Base-by-base conservation (phyloP, 2,329 filamentous ascomycete species). In the Cladorrhinum sp. region DNA sequence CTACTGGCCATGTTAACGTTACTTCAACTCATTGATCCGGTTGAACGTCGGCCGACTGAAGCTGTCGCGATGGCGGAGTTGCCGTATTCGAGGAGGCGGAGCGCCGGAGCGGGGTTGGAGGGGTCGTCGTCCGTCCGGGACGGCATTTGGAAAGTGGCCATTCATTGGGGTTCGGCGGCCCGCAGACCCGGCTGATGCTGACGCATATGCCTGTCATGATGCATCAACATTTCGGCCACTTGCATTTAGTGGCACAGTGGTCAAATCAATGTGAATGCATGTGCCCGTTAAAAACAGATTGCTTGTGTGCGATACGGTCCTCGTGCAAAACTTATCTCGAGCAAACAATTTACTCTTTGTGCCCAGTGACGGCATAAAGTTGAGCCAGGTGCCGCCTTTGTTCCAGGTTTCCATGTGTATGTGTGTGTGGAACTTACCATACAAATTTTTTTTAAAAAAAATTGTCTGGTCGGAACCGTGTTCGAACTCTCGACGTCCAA, bases 401-500 rank as follows among this genome's bases (percentile, higher is more conserved):
- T 46, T 20, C 42, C n/a, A n/a, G n/a, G n/a, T n/a, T n/a, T n/a
- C n/a, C n/a, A n/a, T n/a, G n/a, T n/a, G n/a, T n/a, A n/a, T n/a
- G n/a, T n/a, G n/a, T n/a, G n/a, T n/a, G n/a, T n/a, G n/a, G n/a
- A n/a, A n/a, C n/a, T n/a, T n/a, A n/a, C n/a, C n/a, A n/a, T n/a
- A n/a, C n/a, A n/a, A n/a, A n/a, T n/a, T n/a, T n/a, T n/a, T n/a
- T n/a, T n/a, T n/a, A 42, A 55, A 55, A 58, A 62, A 62, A 28
- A 9, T 28, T 63, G 64, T 54, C 20, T 12, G 9, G 21, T 49
- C 46, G 21, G 55, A 14, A 18, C 16, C 8, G 42, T 61, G 57
- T 52, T 67, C 62, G 65, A 68, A 67, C 64, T 39, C n/a, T n/a
- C 33, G 49, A 53, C 51, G 53, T 64, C 46, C 20, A 30, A 12